A percentile compares a stretch with the other conserved stretches of the same genome.
phyloP scores from a whole-genome alignment of 169 alveolate species.

The Plasmodium falciparum region DNA sequence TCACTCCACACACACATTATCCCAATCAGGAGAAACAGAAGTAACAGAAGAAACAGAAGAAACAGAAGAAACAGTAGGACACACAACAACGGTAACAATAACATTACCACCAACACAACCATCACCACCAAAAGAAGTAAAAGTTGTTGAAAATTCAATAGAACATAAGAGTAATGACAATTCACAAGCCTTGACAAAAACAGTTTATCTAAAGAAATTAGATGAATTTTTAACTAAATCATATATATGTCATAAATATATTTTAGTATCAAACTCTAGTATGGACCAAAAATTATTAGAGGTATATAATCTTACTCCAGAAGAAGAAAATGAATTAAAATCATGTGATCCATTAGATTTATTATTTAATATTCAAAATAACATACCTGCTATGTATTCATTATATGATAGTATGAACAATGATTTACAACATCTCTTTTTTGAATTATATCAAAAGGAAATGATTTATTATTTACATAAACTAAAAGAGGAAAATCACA shows the following conservation, averaged over 20 bases:
- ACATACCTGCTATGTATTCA: slow-evolving; percentile 47
- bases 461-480: too few species aligned
- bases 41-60: too few species aligned
- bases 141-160: too few species aligned
- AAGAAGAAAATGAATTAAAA: not conserved
- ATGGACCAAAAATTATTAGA: slow-evolving; percentile 1
- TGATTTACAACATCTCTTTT: slow-evolving; percentile 2
- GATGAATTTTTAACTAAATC: slow-evolving; percentile 13
- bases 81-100: too few species aligned
- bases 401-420: slow-evolving; percentile 13
- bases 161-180: too few species aligned
- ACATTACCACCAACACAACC: not conserved
- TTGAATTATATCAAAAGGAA: slow-evolving; percentile 41
- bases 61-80: too few species aligned
- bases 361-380: slow-evolving; percentile 35
- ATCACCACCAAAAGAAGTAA: too few species aligned
- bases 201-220: too few species aligned
- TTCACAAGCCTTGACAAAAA: too few species aligned
- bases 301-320: slow-evolving; percentile 5
- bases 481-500: too few species aligned
- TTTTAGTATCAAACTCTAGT: slow-evolving; percentile 23
- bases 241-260: slow-evolving; percentile 39
- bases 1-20: too few species aligned
- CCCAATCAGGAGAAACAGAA: too few species aligned
- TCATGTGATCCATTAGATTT: slow-evolving; percentile 31